Percentiles rank a stretch among this genome's conserved stretches.
phyloP scores from a whole-genome alignment of 805 yeast genomes.

The Candida nitratophila region DNA sequence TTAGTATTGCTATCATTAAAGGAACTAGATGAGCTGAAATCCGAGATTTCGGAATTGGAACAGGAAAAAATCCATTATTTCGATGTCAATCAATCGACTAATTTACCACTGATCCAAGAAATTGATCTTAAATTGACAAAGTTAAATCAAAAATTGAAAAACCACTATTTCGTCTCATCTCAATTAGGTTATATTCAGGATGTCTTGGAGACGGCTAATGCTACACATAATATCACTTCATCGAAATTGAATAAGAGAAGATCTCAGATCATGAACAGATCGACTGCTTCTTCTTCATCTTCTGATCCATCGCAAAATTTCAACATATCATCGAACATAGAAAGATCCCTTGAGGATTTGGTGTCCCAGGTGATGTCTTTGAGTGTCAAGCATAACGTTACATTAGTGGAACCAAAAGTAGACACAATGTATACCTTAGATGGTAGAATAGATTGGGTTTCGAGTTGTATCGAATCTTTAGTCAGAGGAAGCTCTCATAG shows the following conservation, averaged over 20 bases:
- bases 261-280: neutral
- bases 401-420: constrained; percentile 28
- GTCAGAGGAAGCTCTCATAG: constrained; percentile 2
- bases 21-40: constrained; percentile 8
- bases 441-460: constrained; percentile 25
- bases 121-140: neutral
- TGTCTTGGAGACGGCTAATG: constrained; percentile 1
- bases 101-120: neutral
- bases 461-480: constrained; percentile 18
- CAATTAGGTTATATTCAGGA: constrained; percentile 40
- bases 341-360: constrained; percentile 33
- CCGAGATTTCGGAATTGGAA: constrained; percentile 5
- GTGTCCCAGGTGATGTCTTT: constrained; percentile 40
- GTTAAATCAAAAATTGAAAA: constrained; percentile 19
- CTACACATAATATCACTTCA: neutral
- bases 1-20: constrained; percentile 6
- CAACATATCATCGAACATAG: constrained; percentile 3
- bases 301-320: neutral
- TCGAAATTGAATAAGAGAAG: neutral
- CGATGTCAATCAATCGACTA: neutral
- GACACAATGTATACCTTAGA: constrained; percentile 13
- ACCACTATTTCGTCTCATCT: constrained; percentile 38
- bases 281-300: neutral
- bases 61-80: constrained; percentile 1
- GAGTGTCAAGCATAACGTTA: constrained; percentile 35